Base-by-base conservation (phyloP, 305 asterid species). In the Fraxinus albicans region DNA sequence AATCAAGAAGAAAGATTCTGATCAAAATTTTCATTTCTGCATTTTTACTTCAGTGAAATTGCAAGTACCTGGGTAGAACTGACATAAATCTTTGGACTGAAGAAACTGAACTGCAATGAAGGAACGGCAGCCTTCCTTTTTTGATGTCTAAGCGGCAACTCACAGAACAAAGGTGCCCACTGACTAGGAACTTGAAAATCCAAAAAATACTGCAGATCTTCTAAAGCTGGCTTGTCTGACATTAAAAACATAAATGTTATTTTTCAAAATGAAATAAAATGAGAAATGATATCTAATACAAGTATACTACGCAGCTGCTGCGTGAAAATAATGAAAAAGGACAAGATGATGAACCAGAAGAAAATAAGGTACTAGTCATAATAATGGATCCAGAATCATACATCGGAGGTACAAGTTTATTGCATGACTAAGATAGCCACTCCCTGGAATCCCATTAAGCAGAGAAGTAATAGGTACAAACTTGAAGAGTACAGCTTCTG, bases 101-200 rank as follows among this genome's bases (percentile, higher is more conserved):
- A 85, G 88, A 90, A 88, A 90, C 89, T 86, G 87, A 94, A 96
- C 86, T 91, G 98, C 89, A 96, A 86, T 5, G 89, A 84, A 77
- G 98, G 98, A 81, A 86, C 88, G 38, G 97, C 87, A 47, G 95
- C 82, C 83, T 89, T 90, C 93, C 87, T 91, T 84, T 94, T 91
- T 87, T 93, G 99, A 89, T 95, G 99, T 84, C 98, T 82, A 78
- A 95, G 94, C 74, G 98, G 98, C 88, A 94, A 88, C 88, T 96
- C 99, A 76, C 97, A 91, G 82, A 93, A 95, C 88, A 95, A 89
- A 73, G 98, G 99, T 53, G 98, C 96, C 98, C 99, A 96, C 84
- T 94, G 99, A 40, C 89, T 82, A 5, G 97, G 99, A 87, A 96
- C 98, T 92, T 95, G 99, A 88, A 96, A 96, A 91, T 96, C 99